A percentile compares a stretch with the other conserved stretches of the same genome.
phyloP scores from a whole-genome alignment of 2,329 filamentous ascomycete genomes.

The Claviceps paspali region DNA sequence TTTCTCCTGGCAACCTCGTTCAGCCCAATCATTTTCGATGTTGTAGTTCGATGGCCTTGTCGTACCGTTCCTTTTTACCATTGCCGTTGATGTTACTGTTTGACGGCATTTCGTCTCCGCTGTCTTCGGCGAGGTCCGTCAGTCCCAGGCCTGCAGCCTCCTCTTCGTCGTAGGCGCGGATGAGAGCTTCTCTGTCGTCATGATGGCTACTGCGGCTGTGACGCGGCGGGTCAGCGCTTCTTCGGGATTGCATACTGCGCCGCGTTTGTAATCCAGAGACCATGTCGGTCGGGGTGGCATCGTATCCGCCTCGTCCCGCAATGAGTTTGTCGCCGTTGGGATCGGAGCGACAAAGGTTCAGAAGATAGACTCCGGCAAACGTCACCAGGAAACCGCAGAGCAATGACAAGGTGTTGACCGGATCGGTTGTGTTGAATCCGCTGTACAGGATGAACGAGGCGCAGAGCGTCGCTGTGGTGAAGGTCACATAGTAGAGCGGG shows the following conservation, averaged over 20 bases:
- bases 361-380: conserved; percentile 86
- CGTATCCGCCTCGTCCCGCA: conserved; percentile 45
- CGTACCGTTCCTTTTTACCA: conserved; percentile 26
- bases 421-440: conserved; percentile 88
- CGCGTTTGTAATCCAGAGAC: conserved; percentile 81
- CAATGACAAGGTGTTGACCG: conserved; percentile 82
- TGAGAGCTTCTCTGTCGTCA: conserved; percentile 66
- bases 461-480: conserved; percentile 84
- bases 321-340: conserved; percentile 61
- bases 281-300: conserved; percentile 81
- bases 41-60: conserved; percentile 34
- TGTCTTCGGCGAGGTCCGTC: conserved; percentile 64
- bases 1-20: conserved; percentile 16
- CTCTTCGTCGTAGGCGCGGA: conserved; percentile 81
- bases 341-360: conserved; percentile 88
- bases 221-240: conserved; percentile 52
- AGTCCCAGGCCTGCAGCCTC: conserved; percentile 59
- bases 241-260: conserved; percentile 78
- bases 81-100: conserved; percentile 27
- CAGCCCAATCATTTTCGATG: conserved; percentile 28
- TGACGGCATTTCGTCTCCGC: conserved; percentile 38
- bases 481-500: conserved; percentile 92
- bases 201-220: conserved; percentile 49
- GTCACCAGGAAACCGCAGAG: conserved; percentile 89
- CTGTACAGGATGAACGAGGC: conserved; percentile 93